Percentiles rank a stretch among this genome's conserved stretches.
Evolutionary conservation across 441 rosid genomes (phyloP).

Genomic region (Brassica hybrid): DNA sequence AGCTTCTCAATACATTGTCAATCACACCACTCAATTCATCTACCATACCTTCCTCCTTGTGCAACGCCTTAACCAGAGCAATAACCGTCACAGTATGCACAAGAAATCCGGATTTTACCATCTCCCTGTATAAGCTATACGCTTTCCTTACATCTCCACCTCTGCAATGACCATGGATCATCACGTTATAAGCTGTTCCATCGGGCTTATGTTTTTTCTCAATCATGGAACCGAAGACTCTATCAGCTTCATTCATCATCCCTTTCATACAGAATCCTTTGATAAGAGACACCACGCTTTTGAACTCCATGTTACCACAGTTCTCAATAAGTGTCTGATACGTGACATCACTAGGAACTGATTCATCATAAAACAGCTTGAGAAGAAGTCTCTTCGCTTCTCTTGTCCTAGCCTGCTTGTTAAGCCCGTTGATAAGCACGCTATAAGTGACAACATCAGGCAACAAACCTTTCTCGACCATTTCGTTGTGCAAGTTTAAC

Average conservation of each 20-base stretch:
- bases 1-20: conserved; percentile 61
- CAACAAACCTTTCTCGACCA: conserved; percentile 70
- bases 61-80: conserved; percentile 70
- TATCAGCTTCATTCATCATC: conserved; percentile 85
- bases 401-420: conserved; percentile 74
- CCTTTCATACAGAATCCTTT: conserved; percentile 96
- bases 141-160: conserved; percentile 66
- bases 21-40: conserved; percentile 60
- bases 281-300: conserved; percentile 65
- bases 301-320: conserved; percentile 61
- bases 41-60: conserved; percentile 52
- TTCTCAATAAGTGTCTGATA: conserved; percentile 73
- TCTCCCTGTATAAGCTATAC: conserved; percentile 64
- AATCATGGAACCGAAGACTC: conserved; percentile 69
- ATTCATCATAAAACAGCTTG: conserved; percentile 72
- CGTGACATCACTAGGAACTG: conserved; percentile 68
- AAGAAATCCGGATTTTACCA: conserved; percentile 56
- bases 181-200: conserved; percentile 73
- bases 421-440: conserved; percentile 85
- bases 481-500: conserved; percentile 68
- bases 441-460: conserved; percentile 82
- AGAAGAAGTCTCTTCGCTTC: conserved; percentile 85
- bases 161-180: conserved; percentile 87
- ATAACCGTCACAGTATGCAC: conserved; percentile 74
- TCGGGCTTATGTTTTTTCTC: conserved; percentile 60